Conservation (phyloP, 768 basidiomycete species). For the Boletus speciosus region DNA sequence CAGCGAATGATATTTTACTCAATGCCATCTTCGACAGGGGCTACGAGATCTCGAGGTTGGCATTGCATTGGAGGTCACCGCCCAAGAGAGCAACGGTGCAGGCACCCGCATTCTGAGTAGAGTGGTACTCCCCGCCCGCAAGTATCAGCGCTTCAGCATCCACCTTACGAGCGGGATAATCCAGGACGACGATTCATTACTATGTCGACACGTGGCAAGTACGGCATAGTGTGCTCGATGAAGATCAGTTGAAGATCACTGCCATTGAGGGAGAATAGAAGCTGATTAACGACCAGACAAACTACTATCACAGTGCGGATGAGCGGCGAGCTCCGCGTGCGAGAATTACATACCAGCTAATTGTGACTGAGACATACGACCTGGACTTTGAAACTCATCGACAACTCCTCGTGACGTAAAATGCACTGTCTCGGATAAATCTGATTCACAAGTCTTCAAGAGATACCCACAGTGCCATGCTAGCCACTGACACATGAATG, state of each 20-base stretch:
- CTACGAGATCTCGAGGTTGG: not conserved
- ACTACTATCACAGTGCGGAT: not conserved
- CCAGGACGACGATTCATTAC: slow-evolving; percentile 1
- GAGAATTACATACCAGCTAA: not conserved
- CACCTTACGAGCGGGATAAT: not conserved
- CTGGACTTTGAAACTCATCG: too few relatives aligned
- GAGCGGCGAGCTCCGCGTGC: slow-evolving; percentile 1
- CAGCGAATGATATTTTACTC: slow-evolving; percentile 8
- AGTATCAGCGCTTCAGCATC: not conserved
- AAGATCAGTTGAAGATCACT: slow-evolving; percentile 32
- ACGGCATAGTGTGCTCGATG: slow-evolving; percentile 14
- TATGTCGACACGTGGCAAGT: slow-evolving; percentile 10
- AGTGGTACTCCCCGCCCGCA: not conserved
- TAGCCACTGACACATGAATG: slow-evolving; percentile 3
- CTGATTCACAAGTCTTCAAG: not conserved
- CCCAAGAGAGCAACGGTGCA: not conserved
- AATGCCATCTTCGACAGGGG: slow-evolving; percentile 6
- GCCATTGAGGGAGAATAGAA: slow-evolving; percentile 23
- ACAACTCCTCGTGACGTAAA: slow-evolving; percentile 19
- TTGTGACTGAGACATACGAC: not conserved
- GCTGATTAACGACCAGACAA: slow-evolving; percentile 18
- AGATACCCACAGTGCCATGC: not conserved
- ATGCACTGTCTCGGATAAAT: slow-evolving; percentile 1
- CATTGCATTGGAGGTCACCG: not conserved
- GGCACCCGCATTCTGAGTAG: not conserved